Evolutionary conservation across 176 grass and related monocot genomes (phyloP).

Genomic region (Aegilops umbellulata): DNA sequence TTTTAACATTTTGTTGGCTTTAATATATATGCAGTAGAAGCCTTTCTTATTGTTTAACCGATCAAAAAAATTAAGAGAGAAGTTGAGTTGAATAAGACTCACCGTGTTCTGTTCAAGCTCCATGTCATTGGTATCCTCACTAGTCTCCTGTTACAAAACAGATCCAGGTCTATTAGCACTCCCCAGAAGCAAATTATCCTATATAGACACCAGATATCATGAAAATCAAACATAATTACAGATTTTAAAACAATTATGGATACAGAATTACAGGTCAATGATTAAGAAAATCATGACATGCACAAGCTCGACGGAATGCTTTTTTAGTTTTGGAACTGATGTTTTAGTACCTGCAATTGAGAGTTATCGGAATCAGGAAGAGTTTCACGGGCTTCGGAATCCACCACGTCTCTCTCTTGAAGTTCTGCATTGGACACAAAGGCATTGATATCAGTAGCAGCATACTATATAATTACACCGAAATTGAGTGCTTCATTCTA

Average conservation of each 20-base stretch:
- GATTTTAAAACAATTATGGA: background rate
- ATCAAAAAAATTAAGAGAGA: no score
- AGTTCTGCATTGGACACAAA: constrained; percentile 32
- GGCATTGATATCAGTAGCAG: background rate
- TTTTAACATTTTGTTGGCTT: no score
- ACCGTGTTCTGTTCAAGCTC: background rate
- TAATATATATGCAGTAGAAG: no score
- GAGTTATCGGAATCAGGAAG: constrained; percentile 27
- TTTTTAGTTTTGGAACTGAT: no score
- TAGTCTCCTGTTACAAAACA: background rate
- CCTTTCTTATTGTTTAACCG: no score
- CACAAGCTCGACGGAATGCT: no score
- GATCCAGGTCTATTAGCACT: background rate
- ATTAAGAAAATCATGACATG: no score
- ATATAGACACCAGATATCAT: background rate
- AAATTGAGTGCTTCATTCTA: no score
- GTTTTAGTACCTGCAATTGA: constrained; percentile 34
- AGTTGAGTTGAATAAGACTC: background rate
- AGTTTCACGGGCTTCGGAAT: constrained; percentile 6
- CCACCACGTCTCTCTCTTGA: constrained; percentile 20
- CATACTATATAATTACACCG: background rate
- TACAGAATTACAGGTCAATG: no score
- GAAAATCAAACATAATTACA: background rate
- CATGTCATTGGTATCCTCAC: background rate
- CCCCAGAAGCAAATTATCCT: background rate